These are phyloP conservation scores for Cubamyces lactineus DNA, from an alignment of 768 basidiomycete genomes.

Conservation along the genomic window DNA sequence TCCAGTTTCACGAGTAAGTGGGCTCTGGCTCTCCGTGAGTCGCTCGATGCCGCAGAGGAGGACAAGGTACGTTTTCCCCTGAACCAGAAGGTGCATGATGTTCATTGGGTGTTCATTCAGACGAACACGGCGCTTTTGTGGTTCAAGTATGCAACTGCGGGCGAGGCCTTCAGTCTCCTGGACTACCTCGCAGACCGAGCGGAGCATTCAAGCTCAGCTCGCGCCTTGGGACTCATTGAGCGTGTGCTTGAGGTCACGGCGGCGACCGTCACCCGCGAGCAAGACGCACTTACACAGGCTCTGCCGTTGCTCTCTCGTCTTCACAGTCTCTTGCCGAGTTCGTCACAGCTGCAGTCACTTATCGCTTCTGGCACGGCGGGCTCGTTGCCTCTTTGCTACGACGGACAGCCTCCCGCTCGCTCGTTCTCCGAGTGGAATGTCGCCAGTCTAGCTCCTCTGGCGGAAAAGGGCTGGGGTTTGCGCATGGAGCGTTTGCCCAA, in stretches of 20 bases:
- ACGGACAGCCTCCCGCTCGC: constrained; percentile 29
- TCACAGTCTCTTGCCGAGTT: constrained; percentile 34
- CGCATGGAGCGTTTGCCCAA: constrained; percentile 2
- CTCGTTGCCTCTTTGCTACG: constrained; percentile 34
- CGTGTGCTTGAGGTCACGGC: constrained; percentile 36
- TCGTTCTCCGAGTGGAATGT: constrained; percentile 13
- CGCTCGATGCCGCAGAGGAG: constrained; percentile 5
- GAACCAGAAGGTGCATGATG: background rate
- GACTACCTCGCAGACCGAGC: constrained; percentile 38
- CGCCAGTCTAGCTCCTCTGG: background rate
- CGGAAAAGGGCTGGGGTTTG: constrained; percentile 20
- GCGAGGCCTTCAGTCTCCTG: constrained; percentile 48
- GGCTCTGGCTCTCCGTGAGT: constrained; percentile 7
- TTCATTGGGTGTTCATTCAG: background rate
- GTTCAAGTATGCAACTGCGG: constrained; percentile 55
- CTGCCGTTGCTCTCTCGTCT: constrained; percentile 35
- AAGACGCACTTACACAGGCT: constrained; percentile 28
- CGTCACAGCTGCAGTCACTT: constrained; percentile 50
- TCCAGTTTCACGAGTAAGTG: constrained; percentile 1
- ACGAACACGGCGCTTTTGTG: constrained; percentile 44
- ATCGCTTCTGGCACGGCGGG: constrained; percentile 47
- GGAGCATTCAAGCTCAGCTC: constrained; percentile 12
- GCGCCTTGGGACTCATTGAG: constrained; percentile 35
- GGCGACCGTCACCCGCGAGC: background rate
- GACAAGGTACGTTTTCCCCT: constrained; percentile 9